Conservation (phyloP, 768 basidiomycete genomes). For the Hericium coralloides region DNA sequence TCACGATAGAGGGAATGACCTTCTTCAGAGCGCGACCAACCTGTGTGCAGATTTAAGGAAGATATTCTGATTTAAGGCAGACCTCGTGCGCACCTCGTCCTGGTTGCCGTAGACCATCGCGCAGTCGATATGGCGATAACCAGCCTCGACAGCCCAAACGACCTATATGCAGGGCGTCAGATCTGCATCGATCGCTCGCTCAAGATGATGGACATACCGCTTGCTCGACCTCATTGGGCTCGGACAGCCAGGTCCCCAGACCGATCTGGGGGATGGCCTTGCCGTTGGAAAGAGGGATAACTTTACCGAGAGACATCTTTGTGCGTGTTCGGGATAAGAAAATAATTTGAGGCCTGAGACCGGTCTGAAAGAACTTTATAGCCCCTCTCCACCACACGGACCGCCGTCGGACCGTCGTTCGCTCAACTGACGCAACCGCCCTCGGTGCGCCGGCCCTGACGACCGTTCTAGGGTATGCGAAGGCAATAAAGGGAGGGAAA, state of each 20-base stretch:
- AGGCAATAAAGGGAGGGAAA: too few species aligned
- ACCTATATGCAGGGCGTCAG: slow-evolving; percentile 34
- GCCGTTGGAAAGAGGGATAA: slow-evolving; percentile 36
- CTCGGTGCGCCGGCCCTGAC: too few species aligned
- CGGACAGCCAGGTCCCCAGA: slow-evolving; percentile 74
- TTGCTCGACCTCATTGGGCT: slow-evolving; percentile 66
- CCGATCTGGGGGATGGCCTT: slow-evolving; percentile 65
- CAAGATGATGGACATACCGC: slow-evolving; percentile 39
- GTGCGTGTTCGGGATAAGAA: background rate
- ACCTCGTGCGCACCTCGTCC: slow-evolving; percentile 34
- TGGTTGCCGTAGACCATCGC: slow-evolving; percentile 79
- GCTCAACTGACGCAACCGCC: background rate
- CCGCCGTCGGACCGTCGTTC: background rate
- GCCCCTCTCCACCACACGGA: background rate
- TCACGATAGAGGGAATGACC: slow-evolving; percentile 67
- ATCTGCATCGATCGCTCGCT: background rate
- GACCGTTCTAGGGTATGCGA: too few species aligned
- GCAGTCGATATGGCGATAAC: slow-evolving; percentile 81
- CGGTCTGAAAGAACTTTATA: background rate
- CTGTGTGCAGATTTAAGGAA: slow-evolving; percentile 6
- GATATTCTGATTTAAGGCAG: too few species aligned
- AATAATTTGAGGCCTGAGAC: background rate
- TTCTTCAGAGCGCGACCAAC: slow-evolving; percentile 68
- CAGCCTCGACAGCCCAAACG: slow-evolving; percentile 62
- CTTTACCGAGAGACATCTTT: slow-evolving; percentile 34